Percentiles rank a stretch among this genome's conserved stretches.
Evolutionary conservation across 106 monocot genomes (phyloP).

Genomic region (Dendrobium officinale): DNA sequence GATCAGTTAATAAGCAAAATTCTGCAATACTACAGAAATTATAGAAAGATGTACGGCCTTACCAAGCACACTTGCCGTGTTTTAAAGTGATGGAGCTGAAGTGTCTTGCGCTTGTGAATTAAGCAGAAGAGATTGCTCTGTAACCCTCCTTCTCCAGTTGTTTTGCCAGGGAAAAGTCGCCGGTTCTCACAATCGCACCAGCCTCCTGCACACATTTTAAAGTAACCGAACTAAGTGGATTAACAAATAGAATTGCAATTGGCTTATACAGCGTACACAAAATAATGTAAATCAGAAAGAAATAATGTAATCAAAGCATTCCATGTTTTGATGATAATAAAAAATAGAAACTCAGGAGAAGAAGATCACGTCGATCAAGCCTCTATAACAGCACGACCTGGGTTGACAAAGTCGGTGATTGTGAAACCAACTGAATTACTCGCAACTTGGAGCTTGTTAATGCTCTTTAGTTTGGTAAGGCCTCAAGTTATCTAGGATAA

Average conservation of each 20-base stretch:
- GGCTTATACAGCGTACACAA: neutral
- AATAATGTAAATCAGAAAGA: neutral
- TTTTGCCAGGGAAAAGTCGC: slow-evolving; percentile 66
- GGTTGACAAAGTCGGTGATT: too few relatives aligned
- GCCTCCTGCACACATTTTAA: slow-evolving; percentile 44
- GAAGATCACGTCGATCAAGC: too few relatives aligned
- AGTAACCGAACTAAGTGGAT: neutral
- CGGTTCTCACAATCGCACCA: slow-evolving; percentile 73
- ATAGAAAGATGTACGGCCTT: neutral
- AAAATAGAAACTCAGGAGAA: too few relatives aligned
- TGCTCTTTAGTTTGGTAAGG: too few relatives aligned
- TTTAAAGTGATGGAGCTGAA: neutral
- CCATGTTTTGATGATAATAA: too few relatives aligned
- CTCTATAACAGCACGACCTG: too few relatives aligned
- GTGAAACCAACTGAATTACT: too few relatives aligned
- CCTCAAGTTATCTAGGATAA: too few relatives aligned
- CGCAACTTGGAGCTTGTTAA: too few relatives aligned
- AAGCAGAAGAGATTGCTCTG: slow-evolving; percentile 32
- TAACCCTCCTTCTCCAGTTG: slow-evolving; percentile 78
- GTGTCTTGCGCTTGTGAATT: neutral
- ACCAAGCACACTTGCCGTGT: neutral
- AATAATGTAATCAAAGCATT: neutral
- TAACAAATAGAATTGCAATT: neutral
- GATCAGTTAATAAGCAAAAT: neutral
- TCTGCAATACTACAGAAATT: neutral